These are phyloP conservation scores for Podaxis sp. DNA, from an alignment of 768 basidiomycete genomes.

Conservation along the genomic window DNA sequence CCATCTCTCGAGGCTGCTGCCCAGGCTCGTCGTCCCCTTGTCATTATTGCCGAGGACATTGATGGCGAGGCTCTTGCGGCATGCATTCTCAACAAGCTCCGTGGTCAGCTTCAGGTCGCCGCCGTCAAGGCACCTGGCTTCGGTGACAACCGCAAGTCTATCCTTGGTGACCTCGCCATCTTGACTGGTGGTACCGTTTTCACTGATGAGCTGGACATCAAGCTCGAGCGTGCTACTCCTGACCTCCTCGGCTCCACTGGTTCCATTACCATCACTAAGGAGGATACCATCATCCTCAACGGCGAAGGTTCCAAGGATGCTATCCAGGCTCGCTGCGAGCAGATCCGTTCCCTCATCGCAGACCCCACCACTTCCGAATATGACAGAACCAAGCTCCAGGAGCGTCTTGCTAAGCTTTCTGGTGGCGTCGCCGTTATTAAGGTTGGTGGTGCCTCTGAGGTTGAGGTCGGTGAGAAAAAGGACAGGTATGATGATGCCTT, in stretches of 20 bases:
- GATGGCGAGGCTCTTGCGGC: conserved; percentile 98
- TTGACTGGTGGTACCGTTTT: conserved; percentile 98
- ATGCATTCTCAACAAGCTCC: conserved; percentile 98
- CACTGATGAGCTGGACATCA: conserved; percentile 94
- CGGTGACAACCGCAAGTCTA: conserved; percentile 98
- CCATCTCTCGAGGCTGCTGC: conserved; percentile 83
- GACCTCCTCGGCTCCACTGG: conserved; percentile 92
- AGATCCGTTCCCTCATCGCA: conserved; percentile 78
- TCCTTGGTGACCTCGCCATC: conserved; percentile 95
- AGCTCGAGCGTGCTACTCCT: conserved; percentile 84
- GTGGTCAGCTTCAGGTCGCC: conserved; percentile 90
- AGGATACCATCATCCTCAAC: conserved; percentile 95
- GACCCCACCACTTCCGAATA: conserved; percentile 89
- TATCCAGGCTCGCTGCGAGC: conserved; percentile 92
- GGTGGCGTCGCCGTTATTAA: conserved; percentile 99
- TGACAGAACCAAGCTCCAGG: conserved; percentile 93
- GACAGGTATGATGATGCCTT: conserved; percentile 96
- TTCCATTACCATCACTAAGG: conserved; percentile 92
- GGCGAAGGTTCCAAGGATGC: conserved; percentile 88
- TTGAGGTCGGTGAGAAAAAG: conserved; percentile 99
- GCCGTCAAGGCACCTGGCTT: conserved; percentile 98
- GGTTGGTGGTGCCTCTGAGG: conserved; percentile 90
- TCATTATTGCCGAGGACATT: conserved; percentile 97
- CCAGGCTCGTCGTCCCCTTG: conserved; percentile 79
- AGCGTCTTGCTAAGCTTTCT: conserved; percentile 91